A percentile compares a stretch with the other conserved stretches of the same genome.
Conservation (phyloP, 169 alveolate species). For the Plasmodium reichenowi region DNA sequence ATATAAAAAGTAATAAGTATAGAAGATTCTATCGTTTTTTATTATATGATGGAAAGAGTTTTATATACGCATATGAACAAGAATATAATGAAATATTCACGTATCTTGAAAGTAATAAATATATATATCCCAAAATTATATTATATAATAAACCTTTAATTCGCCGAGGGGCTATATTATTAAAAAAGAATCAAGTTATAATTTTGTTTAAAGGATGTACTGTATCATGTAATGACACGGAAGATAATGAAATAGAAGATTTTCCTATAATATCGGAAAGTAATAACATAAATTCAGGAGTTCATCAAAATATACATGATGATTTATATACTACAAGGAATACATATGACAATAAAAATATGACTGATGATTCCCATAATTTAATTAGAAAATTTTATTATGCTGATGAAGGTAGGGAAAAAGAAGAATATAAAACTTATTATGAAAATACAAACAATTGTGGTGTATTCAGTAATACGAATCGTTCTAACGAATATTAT, state of each 20-base stretch:
- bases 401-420: not conserved
- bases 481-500: not conserved
- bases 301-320: not conserved
- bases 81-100: constrained; percentile 63
- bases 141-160: constrained; percentile 66
- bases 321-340: not conserved
- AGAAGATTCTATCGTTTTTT: constrained; percentile 70
- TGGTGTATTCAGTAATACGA: not conserved
- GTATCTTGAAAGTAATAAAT: constrained; percentile 46
- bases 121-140: constrained; percentile 72
- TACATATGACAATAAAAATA: not conserved
- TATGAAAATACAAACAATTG: not conserved
- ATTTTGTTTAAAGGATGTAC: constrained; percentile 51
- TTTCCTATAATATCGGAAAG: not conserved
- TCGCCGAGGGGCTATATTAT: constrained; percentile 49
- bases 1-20: constrained; percentile 6
- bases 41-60: constrained; percentile 65
- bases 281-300: not conserved
- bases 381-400: not conserved
- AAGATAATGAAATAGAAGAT: constrained; percentile 21
- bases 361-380: not conserved
- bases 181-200: constrained; percentile 39
- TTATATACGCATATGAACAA: constrained; percentile 72
- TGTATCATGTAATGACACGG: not conserved
- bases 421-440: not conserved